Evolutionary conservation across 1,139 yeast genomes (phyloP).

Genomic region (Wickerhamomyces sp.): DNA sequence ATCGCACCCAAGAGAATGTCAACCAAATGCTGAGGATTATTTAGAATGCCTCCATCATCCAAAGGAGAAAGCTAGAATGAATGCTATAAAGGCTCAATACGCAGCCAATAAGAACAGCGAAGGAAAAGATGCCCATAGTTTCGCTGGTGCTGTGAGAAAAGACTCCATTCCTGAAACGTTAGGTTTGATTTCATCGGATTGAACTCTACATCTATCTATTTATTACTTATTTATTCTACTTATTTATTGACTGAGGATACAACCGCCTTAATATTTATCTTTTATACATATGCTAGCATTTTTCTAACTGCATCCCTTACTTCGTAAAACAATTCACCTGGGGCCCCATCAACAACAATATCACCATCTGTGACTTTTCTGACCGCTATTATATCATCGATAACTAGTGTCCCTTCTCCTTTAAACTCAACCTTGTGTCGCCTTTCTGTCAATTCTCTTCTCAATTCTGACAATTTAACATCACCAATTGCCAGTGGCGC

Average conservation of each 20-base stretch:
- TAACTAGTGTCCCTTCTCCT: slow-evolving; percentile 89
- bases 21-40: slow-evolving; percentile 39
- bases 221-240: slow-evolving; percentile 1
- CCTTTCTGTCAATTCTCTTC: slow-evolving; percentile 48
- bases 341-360: slow-evolving; percentile 77
- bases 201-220: not conserved
- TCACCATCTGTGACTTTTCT: slow-evolving; percentile 79
- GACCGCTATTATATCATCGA: slow-evolving; percentile 72
- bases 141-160: slow-evolving; percentile 13
- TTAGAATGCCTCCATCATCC: slow-evolving; percentile 44
- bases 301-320: slow-evolving; percentile 73
- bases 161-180: slow-evolving; percentile 24
- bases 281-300: slow-evolving; percentile 70
- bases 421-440: slow-evolving; percentile 76
- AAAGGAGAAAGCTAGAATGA: slow-evolving; percentile 31
- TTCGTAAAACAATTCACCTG: slow-evolving; percentile 70
- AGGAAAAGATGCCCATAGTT: slow-evolving; percentile 7
- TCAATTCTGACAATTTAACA: slow-evolving; percentile 75
- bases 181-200: slow-evolving; percentile 23
- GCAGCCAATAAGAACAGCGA: slow-evolving; percentile 21
- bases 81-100: slow-evolving; percentile 23
- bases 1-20: slow-evolving; percentile 31
- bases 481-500: slow-evolving; percentile 76
- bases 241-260: not conserved
- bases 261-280: too few species aligned